Evolutionary conservation across 352 stramenopile species (phyloP).

Genomic region (Pythium oligandrum): DNA sequence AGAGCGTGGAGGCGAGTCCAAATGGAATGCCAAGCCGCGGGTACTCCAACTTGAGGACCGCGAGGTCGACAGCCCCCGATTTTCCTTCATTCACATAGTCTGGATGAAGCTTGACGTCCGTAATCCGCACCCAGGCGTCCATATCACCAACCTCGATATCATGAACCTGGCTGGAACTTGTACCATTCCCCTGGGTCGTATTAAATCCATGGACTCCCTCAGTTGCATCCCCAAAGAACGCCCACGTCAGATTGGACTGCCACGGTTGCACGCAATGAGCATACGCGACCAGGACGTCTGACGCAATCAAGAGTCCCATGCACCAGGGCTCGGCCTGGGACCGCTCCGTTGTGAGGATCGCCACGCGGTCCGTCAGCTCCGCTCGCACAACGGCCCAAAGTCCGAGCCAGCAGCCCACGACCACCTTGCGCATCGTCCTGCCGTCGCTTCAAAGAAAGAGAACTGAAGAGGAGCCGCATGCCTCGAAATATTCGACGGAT

Average conservation of each 20-base stretch:
- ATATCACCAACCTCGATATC: slow-evolving; percentile 20
- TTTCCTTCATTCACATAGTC: slow-evolving; percentile 8
- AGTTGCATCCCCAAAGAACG: slow-evolving; percentile 20
- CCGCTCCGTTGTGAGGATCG: slow-evolving; percentile 16
- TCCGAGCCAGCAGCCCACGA: no score
- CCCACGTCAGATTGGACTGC: slow-evolving; percentile 12
- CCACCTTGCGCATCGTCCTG: no score
- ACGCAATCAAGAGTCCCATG: slow-evolving; percentile 30
- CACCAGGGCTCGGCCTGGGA: slow-evolving; percentile 13
- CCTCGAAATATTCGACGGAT: no score
- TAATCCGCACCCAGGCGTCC: slow-evolving; percentile 16
- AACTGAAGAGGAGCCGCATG: no score
- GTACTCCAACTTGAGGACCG: slow-evolving; percentile 15
- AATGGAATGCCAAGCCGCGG: neutral
- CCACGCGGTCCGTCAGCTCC: slow-evolving; percentile 14
- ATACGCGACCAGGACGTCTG: slow-evolving; percentile 25
- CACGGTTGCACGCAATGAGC: slow-evolving; percentile 18
- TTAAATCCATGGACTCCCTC: slow-evolving; percentile 6
- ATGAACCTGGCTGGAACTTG: neutral
- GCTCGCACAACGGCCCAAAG: no score
- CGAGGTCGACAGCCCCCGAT: slow-evolving; percentile 14
- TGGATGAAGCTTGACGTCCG: slow-evolving; percentile 16
- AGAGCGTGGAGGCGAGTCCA: no score
- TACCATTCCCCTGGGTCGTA: neutral
- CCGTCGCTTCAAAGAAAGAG: no score